Conservation (phyloP, 1,139 yeast genomes). For the Suhomyces bolitotheri region DNA sequence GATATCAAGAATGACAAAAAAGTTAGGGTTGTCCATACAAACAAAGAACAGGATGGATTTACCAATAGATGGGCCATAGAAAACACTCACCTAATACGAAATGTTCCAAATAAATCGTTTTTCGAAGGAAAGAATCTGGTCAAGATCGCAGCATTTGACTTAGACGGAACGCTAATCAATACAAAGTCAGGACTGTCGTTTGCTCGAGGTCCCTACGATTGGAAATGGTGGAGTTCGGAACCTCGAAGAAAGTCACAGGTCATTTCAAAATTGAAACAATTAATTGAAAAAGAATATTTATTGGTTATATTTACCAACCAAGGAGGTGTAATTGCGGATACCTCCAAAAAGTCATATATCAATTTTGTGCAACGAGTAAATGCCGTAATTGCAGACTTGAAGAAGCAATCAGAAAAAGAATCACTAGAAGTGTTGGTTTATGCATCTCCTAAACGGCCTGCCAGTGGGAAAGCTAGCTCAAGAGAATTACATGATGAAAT, state of each 20-base stretch:
- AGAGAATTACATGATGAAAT: conserved; percentile 40
- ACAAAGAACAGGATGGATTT: conserved; percentile 3
- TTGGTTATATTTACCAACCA: conserved; percentile 85
- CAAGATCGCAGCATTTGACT: conserved; percentile 69
- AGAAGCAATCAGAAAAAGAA: conserved; percentile 2
- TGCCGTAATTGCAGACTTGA: conserved; percentile 30
- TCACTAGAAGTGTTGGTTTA: conserved; percentile 47
- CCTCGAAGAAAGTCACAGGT: conserved; percentile 20
- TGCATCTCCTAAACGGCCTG: conserved; percentile 61
- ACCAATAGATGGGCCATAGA: conserved; percentile 14
- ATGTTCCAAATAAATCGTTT: conserved; percentile 25
- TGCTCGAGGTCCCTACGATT: conserved; percentile 59
- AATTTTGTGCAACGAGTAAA: conserved; percentile 49
- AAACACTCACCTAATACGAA: conserved; percentile 38
- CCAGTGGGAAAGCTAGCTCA: conserved; percentile 25
- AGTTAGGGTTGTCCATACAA: not conserved
- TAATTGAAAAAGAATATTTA: conserved; percentile 28
- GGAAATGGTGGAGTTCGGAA: conserved; percentile 58
- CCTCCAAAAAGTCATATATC: conserved; percentile 51
- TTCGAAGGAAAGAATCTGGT: conserved; percentile 13
- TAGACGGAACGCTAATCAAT: conserved; percentile 68
- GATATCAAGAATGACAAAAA: not conserved
- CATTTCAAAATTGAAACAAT: conserved; percentile 26
- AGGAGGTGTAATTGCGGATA: conserved; percentile 55
- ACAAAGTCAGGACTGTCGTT: conserved; percentile 61